phyloP scores from a whole-genome alignment of 768 basidiomycete genomes.

The Filobasidium floriforme region DNA sequence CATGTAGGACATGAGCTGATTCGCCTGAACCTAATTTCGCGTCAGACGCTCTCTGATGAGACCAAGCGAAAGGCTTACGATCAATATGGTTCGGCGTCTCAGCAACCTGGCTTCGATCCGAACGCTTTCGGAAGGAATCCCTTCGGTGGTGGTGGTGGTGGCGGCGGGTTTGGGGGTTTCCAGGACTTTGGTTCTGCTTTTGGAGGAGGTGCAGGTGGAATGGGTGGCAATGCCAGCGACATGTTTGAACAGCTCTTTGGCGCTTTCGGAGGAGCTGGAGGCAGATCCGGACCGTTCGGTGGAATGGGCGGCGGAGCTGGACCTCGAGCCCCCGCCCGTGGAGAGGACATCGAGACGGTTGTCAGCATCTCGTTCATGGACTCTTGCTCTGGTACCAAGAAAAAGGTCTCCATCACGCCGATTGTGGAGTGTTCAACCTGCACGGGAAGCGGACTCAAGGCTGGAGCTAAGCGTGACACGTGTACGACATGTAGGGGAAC shows the following conservation, averaged over 20 bases:
- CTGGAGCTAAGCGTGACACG: slow-evolving; percentile 69
- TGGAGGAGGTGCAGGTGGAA: slow-evolving; percentile 32
- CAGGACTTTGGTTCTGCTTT: slow-evolving; percentile 56
- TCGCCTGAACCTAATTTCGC: slow-evolving; percentile 14
- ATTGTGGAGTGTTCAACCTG: slow-evolving; percentile 78
- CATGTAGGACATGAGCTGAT: background rate
- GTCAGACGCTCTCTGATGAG: slow-evolving; percentile 82
- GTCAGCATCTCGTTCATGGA: slow-evolving; percentile 80
- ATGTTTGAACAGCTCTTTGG: slow-evolving; percentile 84
- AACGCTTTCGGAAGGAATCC: slow-evolving; percentile 61
- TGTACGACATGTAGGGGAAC: slow-evolving; percentile 77
- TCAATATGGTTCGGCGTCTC: slow-evolving; percentile 83
- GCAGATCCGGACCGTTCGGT: slow-evolving; percentile 43
- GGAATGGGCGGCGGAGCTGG: slow-evolving; percentile 46
- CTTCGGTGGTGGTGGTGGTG: slow-evolving; percentile 52
- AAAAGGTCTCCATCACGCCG: slow-evolving; percentile 67
- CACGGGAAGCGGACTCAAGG: slow-evolving; percentile 74
- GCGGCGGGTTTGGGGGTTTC: slow-evolving; percentile 62
- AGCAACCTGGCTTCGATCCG: slow-evolving; percentile 89
- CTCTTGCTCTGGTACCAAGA: slow-evolving; percentile 79
- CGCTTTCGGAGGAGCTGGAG: slow-evolving; percentile 47
- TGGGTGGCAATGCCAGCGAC: slow-evolving; percentile 49
- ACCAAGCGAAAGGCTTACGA: slow-evolving; percentile 87
- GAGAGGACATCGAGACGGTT: slow-evolving; percentile 72
- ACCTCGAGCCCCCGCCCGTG: slow-evolving; percentile 49